Percentiles rank a stretch among this genome's conserved stretches.
phyloP scores from a whole-genome alignment of 805 yeast species.

The Kuraishia molischiana region DNA sequence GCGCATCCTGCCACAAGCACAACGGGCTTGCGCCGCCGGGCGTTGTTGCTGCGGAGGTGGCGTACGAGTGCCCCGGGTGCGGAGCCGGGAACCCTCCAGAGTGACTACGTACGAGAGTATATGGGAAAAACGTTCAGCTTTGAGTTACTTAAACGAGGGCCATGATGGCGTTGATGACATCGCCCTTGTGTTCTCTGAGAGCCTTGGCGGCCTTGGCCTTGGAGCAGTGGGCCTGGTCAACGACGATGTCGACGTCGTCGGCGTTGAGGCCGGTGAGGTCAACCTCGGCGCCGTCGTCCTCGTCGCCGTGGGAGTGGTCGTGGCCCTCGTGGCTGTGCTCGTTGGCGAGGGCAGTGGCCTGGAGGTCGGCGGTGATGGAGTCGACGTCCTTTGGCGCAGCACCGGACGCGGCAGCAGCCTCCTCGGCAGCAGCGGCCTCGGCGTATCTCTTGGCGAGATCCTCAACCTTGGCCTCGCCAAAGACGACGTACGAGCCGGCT shows the following conservation, averaged over 20 bases:
- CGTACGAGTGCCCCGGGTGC: constrained; percentile 60
- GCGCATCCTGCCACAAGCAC: constrained; percentile 54
- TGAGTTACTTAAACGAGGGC: constrained; percentile 30
- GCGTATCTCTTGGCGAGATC: constrained; percentile 84
- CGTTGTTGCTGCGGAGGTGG: constrained; percentile 35
- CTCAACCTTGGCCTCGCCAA: constrained; percentile 97
- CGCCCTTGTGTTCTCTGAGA: constrained; percentile 80
- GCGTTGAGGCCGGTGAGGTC: constrained; percentile 80
- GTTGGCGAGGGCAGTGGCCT: constrained; percentile 41
- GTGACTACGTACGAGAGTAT: not conserved
- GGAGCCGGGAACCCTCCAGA: constrained; percentile 18
- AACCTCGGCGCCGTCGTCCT: constrained; percentile 60
- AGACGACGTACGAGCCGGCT: constrained; percentile 91
- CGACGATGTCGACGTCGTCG: constrained; percentile 76
- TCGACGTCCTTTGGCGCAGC: constrained; percentile 55
- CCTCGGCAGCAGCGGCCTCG: constrained; percentile 74
- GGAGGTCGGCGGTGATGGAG: constrained; percentile 74
- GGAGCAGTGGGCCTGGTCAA: constrained; percentile 86
- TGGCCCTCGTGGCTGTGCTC: not conserved
- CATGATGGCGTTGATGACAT: constrained; percentile 95
- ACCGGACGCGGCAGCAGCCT: constrained; percentile 32
- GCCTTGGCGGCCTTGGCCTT: constrained; percentile 90
- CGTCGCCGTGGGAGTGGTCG: constrained; percentile 27
- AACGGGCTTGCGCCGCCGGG: constrained; percentile 81
- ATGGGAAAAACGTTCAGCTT: not conserved